Conservation (phyloP, 768 basidiomycete genomes). For the Tremella yokohamensis region DNA sequence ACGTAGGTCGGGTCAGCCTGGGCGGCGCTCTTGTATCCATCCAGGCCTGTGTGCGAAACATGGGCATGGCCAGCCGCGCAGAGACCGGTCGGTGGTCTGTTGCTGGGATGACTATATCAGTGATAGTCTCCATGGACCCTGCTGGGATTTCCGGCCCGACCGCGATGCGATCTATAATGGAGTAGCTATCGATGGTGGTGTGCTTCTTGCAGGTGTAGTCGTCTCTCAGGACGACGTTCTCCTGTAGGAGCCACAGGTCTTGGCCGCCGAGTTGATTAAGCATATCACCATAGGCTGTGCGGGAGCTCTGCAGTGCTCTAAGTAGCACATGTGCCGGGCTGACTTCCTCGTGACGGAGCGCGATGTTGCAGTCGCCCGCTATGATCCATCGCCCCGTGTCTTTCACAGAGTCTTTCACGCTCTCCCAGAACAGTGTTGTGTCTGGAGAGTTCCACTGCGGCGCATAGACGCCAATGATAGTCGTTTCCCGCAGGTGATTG, state of each 20-base stretch:
- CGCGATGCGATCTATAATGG: slow-evolving; percentile 1
- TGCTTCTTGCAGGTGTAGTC: not conserved
- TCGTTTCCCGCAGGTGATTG: not conserved
- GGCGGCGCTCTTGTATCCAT: not conserved
- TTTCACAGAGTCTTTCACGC: not conserved
- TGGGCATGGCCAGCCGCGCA: not conserved
- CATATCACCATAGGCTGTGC: not conserved
- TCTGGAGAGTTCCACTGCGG: not conserved
- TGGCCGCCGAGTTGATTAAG: not conserved
- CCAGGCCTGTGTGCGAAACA: not conserved
- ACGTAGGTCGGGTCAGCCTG: not conserved
- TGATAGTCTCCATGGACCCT: not conserved
- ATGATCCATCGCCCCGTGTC: not conserved
- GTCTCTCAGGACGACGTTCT: not conserved
- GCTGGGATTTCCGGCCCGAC: not conserved
- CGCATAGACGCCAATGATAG: not conserved
- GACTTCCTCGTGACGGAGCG: not conserved
- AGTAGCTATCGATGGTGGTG: not conserved
- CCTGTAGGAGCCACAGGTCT: not conserved
- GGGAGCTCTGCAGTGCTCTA: not conserved
- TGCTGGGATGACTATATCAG: not conserved
- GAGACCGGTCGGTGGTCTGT: slow-evolving; percentile 1
- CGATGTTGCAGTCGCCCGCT: not conserved
- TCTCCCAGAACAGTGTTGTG: not conserved
- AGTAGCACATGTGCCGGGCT: not conserved